Evolutionary conservation across 1,139 yeast genomes (phyloP).

Genomic region (Chernovozyma sophiae-reginae): DNA sequence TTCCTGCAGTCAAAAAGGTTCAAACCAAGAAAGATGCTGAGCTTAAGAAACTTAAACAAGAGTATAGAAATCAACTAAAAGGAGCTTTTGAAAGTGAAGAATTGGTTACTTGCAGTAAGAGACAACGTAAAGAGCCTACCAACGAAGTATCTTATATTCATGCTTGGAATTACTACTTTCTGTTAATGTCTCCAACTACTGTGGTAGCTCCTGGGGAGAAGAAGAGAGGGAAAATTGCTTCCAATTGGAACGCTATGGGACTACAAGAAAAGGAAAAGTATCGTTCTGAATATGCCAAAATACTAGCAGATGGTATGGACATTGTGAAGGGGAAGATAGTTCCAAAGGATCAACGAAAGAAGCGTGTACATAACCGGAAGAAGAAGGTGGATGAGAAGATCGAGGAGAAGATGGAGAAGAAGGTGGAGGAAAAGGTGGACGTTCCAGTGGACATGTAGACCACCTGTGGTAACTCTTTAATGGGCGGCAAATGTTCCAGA

Average conservation of each 20-base stretch:
- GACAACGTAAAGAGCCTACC: not conserved
- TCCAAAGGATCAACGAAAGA: slow-evolving; percentile 15
- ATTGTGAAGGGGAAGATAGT: slow-evolving; percentile 28
- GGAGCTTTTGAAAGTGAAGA: slow-evolving; percentile 9
- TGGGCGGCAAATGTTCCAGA: too few species aligned
- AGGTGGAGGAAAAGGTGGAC: slow-evolving; percentile 1
- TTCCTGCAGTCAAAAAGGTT: not conserved
- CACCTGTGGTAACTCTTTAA: not conserved
- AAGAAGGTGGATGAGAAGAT: slow-evolving; percentile 6
- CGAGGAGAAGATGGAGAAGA: slow-evolving; percentile 6
- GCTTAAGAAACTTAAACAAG: slow-evolving; percentile 16
- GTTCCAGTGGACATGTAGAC: not conserved
- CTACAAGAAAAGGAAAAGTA: slow-evolving; percentile 21
- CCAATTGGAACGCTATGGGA: slow-evolving; percentile 24
- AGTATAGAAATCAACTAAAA: slow-evolving; percentile 22
- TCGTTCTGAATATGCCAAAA: slow-evolving; percentile 23
- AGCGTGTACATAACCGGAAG: not conserved
- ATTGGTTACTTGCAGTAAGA: not conserved
- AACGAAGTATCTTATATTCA: slow-evolving; percentile 16
- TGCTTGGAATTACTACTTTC: slow-evolving; percentile 24
- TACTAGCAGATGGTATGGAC: slow-evolving; percentile 29
- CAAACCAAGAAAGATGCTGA: slow-evolving; percentile 10
- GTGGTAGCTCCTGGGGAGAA: slow-evolving; percentile 2
- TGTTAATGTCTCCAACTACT: not conserved
- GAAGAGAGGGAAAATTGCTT: not conserved